phyloP scores from a whole-genome alignment of 2,329 filamentous ascomycete genomes.

The Blumeria graminis region DNA sequence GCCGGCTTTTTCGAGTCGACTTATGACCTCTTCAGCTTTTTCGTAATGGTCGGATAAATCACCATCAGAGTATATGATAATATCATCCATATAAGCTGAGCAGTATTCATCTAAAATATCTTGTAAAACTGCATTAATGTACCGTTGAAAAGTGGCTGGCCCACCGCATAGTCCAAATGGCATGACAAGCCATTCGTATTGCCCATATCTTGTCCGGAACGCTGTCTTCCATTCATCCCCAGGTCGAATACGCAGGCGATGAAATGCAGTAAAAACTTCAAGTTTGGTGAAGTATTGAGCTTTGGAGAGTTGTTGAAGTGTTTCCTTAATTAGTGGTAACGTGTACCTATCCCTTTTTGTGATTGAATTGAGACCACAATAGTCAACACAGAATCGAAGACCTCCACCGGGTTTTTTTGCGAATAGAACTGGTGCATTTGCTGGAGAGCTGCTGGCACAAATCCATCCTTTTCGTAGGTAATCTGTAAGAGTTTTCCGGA shows the following conservation, averaged over 20 bases:
- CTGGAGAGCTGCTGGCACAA: neutral
- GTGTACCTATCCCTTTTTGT: neutral
- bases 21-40: neutral
- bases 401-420: too few relatives aligned
- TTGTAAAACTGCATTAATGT: neutral
- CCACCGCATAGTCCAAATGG: neutral
- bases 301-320: constrained; percentile 1
- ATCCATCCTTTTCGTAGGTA: too few relatives aligned
- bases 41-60: neutral
- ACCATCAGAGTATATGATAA: neutral
- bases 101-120: neutral
- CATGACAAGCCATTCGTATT: neutral
- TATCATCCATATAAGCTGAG: neutral
- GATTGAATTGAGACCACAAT: too few relatives aligned
- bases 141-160: neutral
- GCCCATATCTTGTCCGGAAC: neutral
- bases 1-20: too few relatives aligned
- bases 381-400: too few relatives aligned
- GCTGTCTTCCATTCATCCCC: neutral
- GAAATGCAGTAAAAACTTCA: neutral
- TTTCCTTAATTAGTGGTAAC: neutral
- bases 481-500: too few relatives aligned
- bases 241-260: neutral
- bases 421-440: too few relatives aligned
- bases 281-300: neutral